Evolutionary conservation across 257 asterid genomes (phyloP).

Genomic region (Lithospermum erythrorhizon): DNA sequence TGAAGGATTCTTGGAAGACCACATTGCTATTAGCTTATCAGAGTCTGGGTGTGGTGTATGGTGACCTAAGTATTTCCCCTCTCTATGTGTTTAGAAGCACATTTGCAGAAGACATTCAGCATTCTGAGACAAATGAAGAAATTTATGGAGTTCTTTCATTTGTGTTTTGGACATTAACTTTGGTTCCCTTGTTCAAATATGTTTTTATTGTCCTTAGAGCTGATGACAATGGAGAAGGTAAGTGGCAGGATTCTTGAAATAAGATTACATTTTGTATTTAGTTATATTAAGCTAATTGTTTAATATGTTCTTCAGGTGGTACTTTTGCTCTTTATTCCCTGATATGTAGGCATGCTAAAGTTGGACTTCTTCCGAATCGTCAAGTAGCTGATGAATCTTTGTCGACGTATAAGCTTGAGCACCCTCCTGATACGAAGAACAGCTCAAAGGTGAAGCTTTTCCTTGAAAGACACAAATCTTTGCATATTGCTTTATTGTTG

Average conservation of each 20-base stretch:
- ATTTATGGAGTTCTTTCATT: constrained; percentile 89
- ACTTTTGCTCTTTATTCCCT: constrained; percentile 90
- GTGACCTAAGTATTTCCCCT: constrained; percentile 96
- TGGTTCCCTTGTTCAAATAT: constrained; percentile 83
- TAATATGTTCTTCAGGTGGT: constrained; percentile 60
- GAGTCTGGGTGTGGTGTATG: constrained; percentile 94
- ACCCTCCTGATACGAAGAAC: constrained; percentile 47
- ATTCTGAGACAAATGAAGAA: constrained; percentile 89
- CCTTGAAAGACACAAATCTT: constrained; percentile 77
- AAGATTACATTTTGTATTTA: not conserved
- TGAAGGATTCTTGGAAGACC: constrained; percentile 73
- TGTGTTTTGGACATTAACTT: constrained; percentile 88
- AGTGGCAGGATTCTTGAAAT: constrained; percentile 1
- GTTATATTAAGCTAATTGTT: constrained; percentile 7
- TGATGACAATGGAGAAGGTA: constrained; percentile 96
- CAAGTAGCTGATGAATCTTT: constrained; percentile 88
- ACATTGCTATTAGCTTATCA: constrained; percentile 83
- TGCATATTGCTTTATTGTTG: constrained; percentile 69
- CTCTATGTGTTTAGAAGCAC: constrained; percentile 93
- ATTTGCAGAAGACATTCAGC: constrained; percentile 94
- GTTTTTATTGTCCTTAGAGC: constrained; percentile 87
- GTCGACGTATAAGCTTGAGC: constrained; percentile 78
- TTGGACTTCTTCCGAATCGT: constrained; percentile 80
- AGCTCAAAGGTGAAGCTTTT: constrained; percentile 59
- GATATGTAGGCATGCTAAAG: constrained; percentile 95